Percentiles rank a stretch among this genome's conserved stretches.
phyloP scores from a whole-genome alignment of 2,329 filamentous ascomycete genomes.

The Elsinoe ampelina region DNA sequence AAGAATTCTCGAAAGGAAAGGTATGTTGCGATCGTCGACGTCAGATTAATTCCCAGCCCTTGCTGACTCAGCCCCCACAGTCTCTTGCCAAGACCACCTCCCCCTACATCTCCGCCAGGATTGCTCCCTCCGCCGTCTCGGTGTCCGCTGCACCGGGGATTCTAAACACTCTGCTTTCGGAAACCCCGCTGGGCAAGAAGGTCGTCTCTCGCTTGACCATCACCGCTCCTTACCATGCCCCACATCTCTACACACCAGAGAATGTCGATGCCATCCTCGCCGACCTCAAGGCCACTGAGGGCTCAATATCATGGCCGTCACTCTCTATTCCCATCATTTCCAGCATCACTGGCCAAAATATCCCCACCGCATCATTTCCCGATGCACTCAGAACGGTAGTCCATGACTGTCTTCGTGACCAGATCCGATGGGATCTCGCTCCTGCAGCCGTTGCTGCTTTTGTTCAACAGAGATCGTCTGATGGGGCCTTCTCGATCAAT shows the following conservation, averaged over 20 bases:
- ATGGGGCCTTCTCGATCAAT: constrained; percentile 7
- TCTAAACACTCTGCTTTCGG: constrained; percentile 5
- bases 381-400: not conserved
- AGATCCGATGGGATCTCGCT: constrained; percentile 13
- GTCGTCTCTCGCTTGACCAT: not conserved
- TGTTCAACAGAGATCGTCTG: not conserved
- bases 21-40: constrained; percentile 1
- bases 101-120: constrained; percentile 14
- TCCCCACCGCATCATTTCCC: constrained; percentile 1
- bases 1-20: constrained; percentile 4
- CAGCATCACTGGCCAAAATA: constrained; percentile 4
- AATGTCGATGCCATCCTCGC: constrained; percentile 12
- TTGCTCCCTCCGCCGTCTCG: constrained; percentile 8
- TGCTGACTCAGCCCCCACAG: constrained; percentile 10
- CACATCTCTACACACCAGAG: constrained; percentile 12
- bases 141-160: constrained; percentile 13
- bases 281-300: constrained; percentile 8
- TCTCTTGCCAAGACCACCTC: constrained; percentile 9
- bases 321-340: constrained; percentile 12
- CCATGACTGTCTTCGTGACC: constrained; percentile 9
- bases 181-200: not conserved
- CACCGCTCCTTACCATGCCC: constrained; percentile 13
- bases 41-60: not conserved
- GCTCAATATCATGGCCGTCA: not conserved
- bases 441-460: not conserved